Evolutionary conservation across 2,329 filamentous ascomycete genomes (phyloP).

Genomic region (Verticillium albo-atrum): DNA sequence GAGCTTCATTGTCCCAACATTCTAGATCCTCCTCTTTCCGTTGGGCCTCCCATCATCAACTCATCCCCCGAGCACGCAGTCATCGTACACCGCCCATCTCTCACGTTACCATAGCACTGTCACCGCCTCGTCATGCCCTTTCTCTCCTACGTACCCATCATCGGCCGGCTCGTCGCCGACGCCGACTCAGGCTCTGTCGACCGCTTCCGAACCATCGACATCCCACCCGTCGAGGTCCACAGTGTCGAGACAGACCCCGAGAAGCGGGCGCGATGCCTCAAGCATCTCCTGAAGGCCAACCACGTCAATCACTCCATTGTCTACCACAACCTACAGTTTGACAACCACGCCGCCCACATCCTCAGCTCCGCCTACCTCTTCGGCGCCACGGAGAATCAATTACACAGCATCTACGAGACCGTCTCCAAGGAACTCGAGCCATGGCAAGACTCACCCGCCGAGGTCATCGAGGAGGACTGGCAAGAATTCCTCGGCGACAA

Average conservation of each 20-base stretch:
- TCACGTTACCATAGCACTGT: not conserved
- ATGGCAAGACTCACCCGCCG: constrained; percentile 80
- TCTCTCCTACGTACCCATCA: constrained; percentile 36
- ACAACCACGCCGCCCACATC: constrained; percentile 82
- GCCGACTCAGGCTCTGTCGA: no score
- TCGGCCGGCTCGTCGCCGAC: constrained; percentile 29
- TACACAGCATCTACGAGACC: constrained; percentile 77
- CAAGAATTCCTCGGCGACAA: constrained; percentile 74
- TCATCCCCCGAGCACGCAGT: not conserved
- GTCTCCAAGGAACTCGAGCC: constrained; percentile 68
- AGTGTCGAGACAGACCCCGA: constrained; percentile 76
- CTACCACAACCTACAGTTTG: constrained; percentile 67
- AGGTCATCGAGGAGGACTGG: constrained; percentile 84
- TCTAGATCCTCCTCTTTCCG: not conserved
- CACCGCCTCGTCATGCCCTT: constrained; percentile 26
- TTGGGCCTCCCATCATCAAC: not conserved
- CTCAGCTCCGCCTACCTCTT: constrained; percentile 83
- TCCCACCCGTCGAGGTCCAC: constrained; percentile 69
- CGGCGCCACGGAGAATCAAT: constrained; percentile 66
- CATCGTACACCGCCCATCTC: not conserved
- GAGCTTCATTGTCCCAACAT: not conserved
- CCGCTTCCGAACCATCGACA: constrained; percentile 35
- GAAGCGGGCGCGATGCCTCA: constrained; percentile 76
- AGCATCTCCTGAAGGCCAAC: constrained; percentile 87
- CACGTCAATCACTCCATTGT: constrained; percentile 86